Percentiles rank a stretch among this genome's conserved stretches.
phyloP scores from a whole-genome alignment of 177 flowering plant species.

The Telopea speciosissima region DNA sequence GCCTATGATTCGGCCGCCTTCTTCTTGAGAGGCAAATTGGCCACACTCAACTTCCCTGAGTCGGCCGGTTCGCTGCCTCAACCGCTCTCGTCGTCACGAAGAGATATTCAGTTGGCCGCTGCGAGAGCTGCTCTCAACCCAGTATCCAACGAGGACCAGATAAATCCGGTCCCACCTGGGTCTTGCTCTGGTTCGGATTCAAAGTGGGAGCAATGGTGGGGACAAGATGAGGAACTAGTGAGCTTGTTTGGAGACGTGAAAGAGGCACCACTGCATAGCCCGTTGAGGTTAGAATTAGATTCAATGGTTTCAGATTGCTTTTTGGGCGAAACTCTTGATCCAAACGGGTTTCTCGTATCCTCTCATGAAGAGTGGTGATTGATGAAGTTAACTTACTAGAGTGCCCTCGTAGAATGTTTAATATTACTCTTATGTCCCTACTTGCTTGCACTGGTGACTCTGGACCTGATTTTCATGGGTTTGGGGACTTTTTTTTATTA shows the following conservation, averaged over 20 bases:
- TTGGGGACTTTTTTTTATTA: too few species aligned
- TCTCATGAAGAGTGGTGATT: background rate
- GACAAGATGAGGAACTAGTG: constrained; percentile 13
- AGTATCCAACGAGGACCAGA: background rate
- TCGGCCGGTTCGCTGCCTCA: constrained; percentile 25
- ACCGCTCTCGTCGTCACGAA: constrained; percentile 27
- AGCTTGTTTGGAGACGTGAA: constrained; percentile 16
- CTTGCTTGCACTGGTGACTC: too few species aligned
- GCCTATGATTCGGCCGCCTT: constrained; percentile 44
- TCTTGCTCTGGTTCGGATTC: background rate
- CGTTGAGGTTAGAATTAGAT: constrained; percentile 16
- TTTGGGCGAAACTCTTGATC: background rate
- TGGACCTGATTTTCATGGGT: too few species aligned
- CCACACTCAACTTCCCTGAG: constrained; percentile 38
- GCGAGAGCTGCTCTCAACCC: constrained; percentile 28
- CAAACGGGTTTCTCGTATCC: background rate
- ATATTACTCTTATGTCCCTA: too few species aligned
- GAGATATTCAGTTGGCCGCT: constrained; percentile 37
- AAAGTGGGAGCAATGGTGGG: background rate
- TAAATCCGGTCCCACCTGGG: background rate
- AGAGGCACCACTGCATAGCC: constrained; percentile 15
- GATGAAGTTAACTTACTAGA: too few species aligned
- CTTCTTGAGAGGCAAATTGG: constrained; percentile 30
- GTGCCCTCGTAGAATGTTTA: too few species aligned
- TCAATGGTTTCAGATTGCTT: background rate